Percentiles rank a stretch among this genome's conserved stretches.
These are phyloP conservation scores for Discostella stelligeroides DNA, from an alignment of 108 stramenopile species.

Conservation along the genomic window DNA sequence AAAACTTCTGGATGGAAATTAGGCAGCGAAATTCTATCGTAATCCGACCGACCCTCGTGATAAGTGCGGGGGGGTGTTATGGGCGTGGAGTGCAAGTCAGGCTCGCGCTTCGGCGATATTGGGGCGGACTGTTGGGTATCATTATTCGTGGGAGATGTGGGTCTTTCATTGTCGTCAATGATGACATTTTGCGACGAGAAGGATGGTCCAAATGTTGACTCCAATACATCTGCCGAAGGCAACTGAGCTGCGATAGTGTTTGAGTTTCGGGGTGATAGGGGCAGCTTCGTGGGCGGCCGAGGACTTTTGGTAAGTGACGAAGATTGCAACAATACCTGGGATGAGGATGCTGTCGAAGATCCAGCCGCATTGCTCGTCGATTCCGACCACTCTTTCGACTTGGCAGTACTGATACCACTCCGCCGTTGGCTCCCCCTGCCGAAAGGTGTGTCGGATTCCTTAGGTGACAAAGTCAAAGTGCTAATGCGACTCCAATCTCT, in stretches of 20 bases:
- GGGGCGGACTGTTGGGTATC: slow-evolving; percentile 16
- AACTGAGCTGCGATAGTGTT: slow-evolving; percentile 8
- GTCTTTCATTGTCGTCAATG: slow-evolving; percentile 23
- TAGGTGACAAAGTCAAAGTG: slow-evolving; percentile 32
- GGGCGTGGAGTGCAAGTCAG: slow-evolving; percentile 9
- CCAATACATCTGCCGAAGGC: slow-evolving; percentile 52
- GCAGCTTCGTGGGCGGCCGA: slow-evolving; percentile 29
- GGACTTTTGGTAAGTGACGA: slow-evolving; percentile 35
- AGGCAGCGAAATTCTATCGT: slow-evolving; percentile 27
- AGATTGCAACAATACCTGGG: slow-evolving; percentile 2
- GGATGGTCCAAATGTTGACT: slow-evolving; percentile 56
- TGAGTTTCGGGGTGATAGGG: slow-evolving; percentile 36
- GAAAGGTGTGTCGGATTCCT: slow-evolving; percentile 31
- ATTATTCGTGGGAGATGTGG: slow-evolving; percentile 29
- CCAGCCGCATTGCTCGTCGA: slow-evolving; percentile 8
- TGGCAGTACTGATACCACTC: slow-evolving; percentile 36
- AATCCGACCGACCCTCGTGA: slow-evolving; percentile 12
- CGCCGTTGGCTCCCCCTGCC: slow-evolving; percentile 6
- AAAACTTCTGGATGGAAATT: slow-evolving; percentile 16
- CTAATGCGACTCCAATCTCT: slow-evolving; percentile 74
- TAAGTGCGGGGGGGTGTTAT: slow-evolving; percentile 42
- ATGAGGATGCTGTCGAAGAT: slow-evolving; percentile 6
- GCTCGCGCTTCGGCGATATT: slow-evolving; percentile 36
- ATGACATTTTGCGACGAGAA: slow-evolving; percentile 51
- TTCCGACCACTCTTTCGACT: slow-evolving; percentile 28